phyloP scores from a whole-genome alignment of 306 rosid species.

The Gleditsia sinensis region DNA sequence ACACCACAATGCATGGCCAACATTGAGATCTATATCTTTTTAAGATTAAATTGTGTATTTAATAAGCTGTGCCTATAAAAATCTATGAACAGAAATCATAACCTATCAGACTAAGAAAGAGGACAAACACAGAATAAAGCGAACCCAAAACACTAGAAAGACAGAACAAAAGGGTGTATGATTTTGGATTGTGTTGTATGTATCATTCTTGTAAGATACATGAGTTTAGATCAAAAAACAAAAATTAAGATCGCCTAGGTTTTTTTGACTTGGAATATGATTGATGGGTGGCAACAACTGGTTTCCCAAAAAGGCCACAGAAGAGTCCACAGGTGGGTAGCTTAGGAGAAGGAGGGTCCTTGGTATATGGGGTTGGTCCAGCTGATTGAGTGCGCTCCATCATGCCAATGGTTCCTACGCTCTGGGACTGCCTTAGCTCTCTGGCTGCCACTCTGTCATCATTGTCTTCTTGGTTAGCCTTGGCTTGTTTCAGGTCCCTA shows the following conservation, averaged over 20 bases:
- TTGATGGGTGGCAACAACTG: conserved; percentile 23
- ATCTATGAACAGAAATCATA: neutral
- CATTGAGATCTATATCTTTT: too few species aligned
- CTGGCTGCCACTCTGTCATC: neutral
- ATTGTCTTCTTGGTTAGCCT: conserved; percentile 8
- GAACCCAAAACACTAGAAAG: neutral
- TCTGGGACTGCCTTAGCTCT: conserved; percentile 27
- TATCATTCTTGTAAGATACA: neutral
- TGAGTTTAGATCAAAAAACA: too few species aligned
- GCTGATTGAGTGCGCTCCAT: conserved; percentile 45
- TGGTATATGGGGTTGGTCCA: conserved; percentile 1
- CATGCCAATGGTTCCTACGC: conserved; percentile 27
- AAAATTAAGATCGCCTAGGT: conserved; percentile 25
- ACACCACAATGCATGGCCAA: too few species aligned
- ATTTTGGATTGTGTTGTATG: neutral
- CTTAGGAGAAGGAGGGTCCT: conserved; percentile 84
- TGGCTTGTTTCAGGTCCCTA: conserved; percentile 32
- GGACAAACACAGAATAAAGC: neutral
- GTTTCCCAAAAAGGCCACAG: conserved; percentile 60
- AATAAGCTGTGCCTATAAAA: too few species aligned
- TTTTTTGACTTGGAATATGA: conserved; percentile 43
- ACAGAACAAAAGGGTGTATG: neutral
- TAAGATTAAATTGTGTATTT: too few species aligned
- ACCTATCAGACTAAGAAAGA: too few species aligned
- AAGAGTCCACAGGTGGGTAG: conserved; percentile 52